These are phyloP conservation scores for Sporothrix protearum DNA, from an alignment of 2,329 filamentous ascomycete genomes.

Conservation along the genomic window DNA sequence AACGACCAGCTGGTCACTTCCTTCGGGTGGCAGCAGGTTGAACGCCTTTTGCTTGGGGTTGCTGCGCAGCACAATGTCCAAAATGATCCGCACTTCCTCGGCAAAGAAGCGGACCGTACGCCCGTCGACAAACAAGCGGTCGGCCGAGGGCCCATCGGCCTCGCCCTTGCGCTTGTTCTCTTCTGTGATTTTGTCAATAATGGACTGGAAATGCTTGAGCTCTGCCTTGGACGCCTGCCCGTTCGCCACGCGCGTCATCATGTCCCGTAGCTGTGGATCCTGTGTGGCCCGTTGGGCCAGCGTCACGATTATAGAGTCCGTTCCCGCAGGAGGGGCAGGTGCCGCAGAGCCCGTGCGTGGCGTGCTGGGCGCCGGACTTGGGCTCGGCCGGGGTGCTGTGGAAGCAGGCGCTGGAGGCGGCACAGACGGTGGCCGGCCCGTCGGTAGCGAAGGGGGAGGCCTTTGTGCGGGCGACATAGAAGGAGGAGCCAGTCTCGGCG, in stretches of 20 bases:
- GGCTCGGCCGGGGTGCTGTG: conserved; percentile 13
- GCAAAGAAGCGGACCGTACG: conserved; percentile 59
- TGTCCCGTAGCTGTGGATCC: conserved; percentile 66
- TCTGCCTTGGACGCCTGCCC: conserved; percentile 69
- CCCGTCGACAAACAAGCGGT: conserved; percentile 53
- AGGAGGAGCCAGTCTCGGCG: conserved; percentile 35
- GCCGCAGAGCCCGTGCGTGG: conserved; percentile 23
- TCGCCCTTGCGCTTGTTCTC: conserved; percentile 53
- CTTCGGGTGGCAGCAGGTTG: conserved; percentile 51
- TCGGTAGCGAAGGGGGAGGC: background rate
- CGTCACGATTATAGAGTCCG: conserved; percentile 76
- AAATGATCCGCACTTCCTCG: conserved; percentile 55
- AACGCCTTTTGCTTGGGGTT: conserved; percentile 55
- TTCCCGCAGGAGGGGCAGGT: conserved; percentile 31
- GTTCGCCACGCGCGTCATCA: conserved; percentile 80
- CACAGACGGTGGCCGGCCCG: conserved; percentile 16
- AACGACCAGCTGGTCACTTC: conserved; percentile 55
- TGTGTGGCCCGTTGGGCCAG: conserved; percentile 71
- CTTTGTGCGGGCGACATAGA: conserved; percentile 28
- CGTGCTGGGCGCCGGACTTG: conserved; percentile 32
- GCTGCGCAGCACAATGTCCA: conserved; percentile 56
- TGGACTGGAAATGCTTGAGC: conserved; percentile 70
- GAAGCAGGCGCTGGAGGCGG: conserved; percentile 4
- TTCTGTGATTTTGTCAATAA: conserved; percentile 73
- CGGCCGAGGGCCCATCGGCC: conserved; percentile 52